These are phyloP conservation scores for Solanum raphanifolium DNA, from an alignment of 257 asterid genomes.

Conservation along the genomic window DNA sequence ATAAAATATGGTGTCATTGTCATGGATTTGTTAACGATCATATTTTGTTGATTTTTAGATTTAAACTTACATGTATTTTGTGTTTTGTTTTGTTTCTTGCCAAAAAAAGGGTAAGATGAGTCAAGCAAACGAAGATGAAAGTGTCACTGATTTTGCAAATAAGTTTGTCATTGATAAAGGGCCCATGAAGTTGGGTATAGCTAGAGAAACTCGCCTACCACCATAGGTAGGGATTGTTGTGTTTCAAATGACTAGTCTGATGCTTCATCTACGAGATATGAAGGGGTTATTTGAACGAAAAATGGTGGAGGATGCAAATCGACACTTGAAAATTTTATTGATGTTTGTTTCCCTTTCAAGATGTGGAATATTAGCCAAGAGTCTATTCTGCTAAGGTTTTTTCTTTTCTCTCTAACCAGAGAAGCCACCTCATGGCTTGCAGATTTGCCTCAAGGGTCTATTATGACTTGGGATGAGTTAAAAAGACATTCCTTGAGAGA, in stretches of 20 bases:
- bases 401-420: background rate
- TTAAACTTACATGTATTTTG: background rate
- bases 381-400: background rate
- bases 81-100: background rate
- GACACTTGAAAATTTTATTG: background rate
- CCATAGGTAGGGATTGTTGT: background rate
- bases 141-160: background rate
- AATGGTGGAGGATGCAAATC: background rate
- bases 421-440: background rate
- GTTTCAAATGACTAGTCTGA: background rate
- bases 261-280: background rate
- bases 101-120: background rate
- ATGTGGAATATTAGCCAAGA: background rate
- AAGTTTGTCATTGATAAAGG: too few species aligned
- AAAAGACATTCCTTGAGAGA: background rate
- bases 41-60: background rate
- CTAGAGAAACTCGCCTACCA: background rate
- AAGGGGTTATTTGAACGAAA: background rate
- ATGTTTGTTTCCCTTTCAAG: background rate
- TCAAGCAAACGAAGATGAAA: too few species aligned
- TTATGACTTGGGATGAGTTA: background rate
- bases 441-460: background rate
- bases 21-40: background rate
- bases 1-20: background rate
- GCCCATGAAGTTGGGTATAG: background rate